Base-by-base conservation (phyloP, 2,329 filamentous ascomycete genomes). In the Aureobasidium sp. region DNA sequence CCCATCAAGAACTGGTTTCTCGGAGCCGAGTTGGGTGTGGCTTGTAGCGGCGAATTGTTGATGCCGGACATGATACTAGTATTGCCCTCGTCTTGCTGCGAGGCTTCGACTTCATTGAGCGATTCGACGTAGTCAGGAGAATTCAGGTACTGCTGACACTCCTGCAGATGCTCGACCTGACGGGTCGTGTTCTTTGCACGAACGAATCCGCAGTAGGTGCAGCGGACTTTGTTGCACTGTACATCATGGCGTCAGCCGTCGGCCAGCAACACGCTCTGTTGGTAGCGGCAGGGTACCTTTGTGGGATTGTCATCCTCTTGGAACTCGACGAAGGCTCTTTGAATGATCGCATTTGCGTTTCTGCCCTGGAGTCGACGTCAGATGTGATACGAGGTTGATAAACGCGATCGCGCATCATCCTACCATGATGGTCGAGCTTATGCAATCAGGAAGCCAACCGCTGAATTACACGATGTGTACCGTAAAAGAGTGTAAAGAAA, bases 151-250 rank as follows among this genome's bases (percentile, higher is more conserved):
- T 71, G 68, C 64, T 76, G 72, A 66, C 78, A 81, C 61, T 73
- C 70, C 51, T 77, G 74, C 2, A 81, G 74, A 65, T 81, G 78
- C 64, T 81, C 78, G 63, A 79, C 77, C 69, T 81, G 78, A 64
- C 78, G 75, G 10, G 78, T 81, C 12, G 77, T 79, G 69, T 81
- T 81, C 71, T 79, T 79, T 37, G 78, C 78, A 64, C 78, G 76
- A 44, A 78, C 75, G 67, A 75, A 80, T 63, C 78, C 78, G 70
- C 78, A 81, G 64, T 78, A 73, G 20, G 75, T 71, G 66, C 78
- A 81, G 66, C 78, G 75, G 13, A 79, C 77, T 64, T 79, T 79
- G 66, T 77, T 78, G 67, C 78, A 80, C 75, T 78, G 64, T 37
- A 50, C 17, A 41, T 51, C 43, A 47, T 27, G 50, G 59, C 34